These are phyloP conservation scores for Colletotrichum lini DNA, from an alignment of 2,329 filamentous ascomycete species.

Conservation along the genomic window DNA sequence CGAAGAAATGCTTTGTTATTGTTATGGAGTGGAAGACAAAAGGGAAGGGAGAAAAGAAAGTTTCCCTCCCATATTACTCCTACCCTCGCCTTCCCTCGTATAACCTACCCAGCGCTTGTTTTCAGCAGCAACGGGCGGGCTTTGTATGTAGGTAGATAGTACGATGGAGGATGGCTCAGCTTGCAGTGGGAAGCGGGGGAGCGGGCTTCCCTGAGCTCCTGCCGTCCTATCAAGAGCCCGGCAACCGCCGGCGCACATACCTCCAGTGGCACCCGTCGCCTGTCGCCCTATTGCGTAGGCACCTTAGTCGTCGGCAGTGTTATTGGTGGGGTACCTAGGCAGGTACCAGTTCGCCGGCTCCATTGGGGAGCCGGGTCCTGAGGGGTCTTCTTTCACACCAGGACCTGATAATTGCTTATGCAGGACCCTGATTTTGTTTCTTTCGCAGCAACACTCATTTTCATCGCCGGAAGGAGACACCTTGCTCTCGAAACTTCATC, in stretches of 20 bases:
- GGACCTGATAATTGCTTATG: background rate
- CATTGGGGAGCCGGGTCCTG: background rate
- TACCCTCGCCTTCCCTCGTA: conserved; percentile 25
- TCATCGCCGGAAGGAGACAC: conserved; percentile 11
- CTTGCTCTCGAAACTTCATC: background rate
- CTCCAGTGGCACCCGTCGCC: conserved; percentile 20
- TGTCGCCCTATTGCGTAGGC: background rate
- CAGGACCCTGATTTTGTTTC: conserved; percentile 10
- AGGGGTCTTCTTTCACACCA: background rate
- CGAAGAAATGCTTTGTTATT: background rate
- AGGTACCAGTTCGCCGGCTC: conserved; percentile 10
- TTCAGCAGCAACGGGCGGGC: conserved; percentile 19
- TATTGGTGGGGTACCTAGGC: conserved; percentile 26
- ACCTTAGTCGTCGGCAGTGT: conserved; percentile 33
- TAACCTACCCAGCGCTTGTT: conserved; percentile 21
- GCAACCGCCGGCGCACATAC: background rate
- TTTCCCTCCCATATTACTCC: conserved; percentile 4
- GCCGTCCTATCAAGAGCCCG: conserved; percentile 25
- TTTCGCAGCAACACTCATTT: conserved; percentile 3
- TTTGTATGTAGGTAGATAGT: conserved; percentile 11
- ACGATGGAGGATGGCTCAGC: conserved; percentile 31
- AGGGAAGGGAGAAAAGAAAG: conserved; percentile 7
- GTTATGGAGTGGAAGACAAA: background rate
- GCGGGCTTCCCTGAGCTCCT: conserved; percentile 34
- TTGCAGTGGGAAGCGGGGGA: conserved; percentile 38